These are phyloP conservation scores for Verticillium longisporum DNA, from an alignment of 2,329 filamentous ascomycete genomes.

Conservation along the genomic window DNA sequence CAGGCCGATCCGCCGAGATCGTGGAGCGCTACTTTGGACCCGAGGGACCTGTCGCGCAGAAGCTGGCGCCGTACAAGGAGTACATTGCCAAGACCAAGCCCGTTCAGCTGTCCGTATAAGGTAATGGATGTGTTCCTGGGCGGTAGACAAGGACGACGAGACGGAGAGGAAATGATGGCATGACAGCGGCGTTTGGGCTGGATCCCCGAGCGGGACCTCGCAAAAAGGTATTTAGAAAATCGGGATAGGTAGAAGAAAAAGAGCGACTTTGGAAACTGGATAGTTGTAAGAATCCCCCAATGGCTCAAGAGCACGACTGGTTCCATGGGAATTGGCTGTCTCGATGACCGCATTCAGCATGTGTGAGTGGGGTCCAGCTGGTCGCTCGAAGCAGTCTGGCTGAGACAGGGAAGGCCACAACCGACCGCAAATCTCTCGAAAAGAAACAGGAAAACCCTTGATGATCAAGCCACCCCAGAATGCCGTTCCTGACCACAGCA, in stretches of 20 bases:
- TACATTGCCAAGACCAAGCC: constrained; percentile 26
- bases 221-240: not conserved
- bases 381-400: too few relatives aligned
- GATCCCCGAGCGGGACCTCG: not conserved
- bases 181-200: not conserved
- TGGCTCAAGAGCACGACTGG: too few relatives aligned
- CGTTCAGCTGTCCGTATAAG: constrained; percentile 30
- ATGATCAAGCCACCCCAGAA: not conserved
- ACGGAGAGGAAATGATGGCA: not conserved
- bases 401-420: too few relatives aligned
- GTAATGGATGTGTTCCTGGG: not conserved
- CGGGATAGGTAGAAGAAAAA: not conserved
- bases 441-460: not conserved
- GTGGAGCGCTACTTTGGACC: constrained; percentile 37
- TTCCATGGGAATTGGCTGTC: too few relatives aligned
- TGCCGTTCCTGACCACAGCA: not conserved
- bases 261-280: too few relatives aligned
- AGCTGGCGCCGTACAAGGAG: constrained; percentile 27
- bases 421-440: not conserved
- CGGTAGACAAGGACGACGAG: not conserved
- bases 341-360: too few relatives aligned
- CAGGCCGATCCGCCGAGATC: constrained; percentile 36
- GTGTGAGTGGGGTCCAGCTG: too few relatives aligned
- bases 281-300: too few relatives aligned
- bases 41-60: constrained; percentile 29